phyloP scores from a whole-genome alignment of 2,329 filamentous ascomycete genomes.

The Talaromyces piceae region DNA sequence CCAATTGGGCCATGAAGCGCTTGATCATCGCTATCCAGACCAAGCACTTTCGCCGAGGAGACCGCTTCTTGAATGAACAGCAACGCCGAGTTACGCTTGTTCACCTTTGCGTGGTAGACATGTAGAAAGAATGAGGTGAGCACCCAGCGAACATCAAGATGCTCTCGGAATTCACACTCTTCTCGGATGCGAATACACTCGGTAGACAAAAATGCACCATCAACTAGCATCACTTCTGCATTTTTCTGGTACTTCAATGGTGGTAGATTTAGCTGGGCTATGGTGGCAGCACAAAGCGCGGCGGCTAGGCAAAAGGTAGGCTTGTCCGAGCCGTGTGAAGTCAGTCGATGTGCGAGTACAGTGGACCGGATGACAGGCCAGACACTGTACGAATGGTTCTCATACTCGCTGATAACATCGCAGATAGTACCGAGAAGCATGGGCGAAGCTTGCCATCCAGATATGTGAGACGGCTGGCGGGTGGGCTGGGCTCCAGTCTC shows the following conservation, averaged over 20 bases:
- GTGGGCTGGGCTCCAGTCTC: not conserved
- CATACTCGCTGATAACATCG: constrained; percentile 17
- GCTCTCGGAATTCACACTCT: constrained; percentile 12
- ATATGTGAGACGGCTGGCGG: not conserved
- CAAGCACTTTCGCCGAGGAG: constrained; percentile 16
- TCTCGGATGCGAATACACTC: constrained; percentile 19
- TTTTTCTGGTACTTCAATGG: constrained; percentile 12
- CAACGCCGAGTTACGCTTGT: constrained; percentile 22
- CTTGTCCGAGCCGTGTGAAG: constrained; percentile 5
- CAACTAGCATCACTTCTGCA: constrained; percentile 5
- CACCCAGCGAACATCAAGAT: constrained; percentile 16
- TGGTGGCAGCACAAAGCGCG: constrained; percentile 25
- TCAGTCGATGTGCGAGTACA: constrained; percentile 11
- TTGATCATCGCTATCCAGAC: constrained; percentile 15
- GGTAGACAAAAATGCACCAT: constrained; percentile 16
- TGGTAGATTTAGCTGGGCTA: constrained; percentile 22
- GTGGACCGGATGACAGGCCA: constrained; percentile 23
- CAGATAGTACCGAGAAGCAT: constrained; percentile 9
- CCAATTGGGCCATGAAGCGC: not conserved
- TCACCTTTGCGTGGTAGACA: constrained; percentile 26
- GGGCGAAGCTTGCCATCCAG: not conserved
- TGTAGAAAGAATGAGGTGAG: constrained; percentile 25
- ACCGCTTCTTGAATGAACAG: constrained; percentile 25
- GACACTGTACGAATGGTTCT: constrained; percentile 20
- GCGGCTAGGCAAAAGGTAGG: constrained; percentile 15